Conservation (phyloP, 345 rosid species). For the Excoecaria agallocha region DNA sequence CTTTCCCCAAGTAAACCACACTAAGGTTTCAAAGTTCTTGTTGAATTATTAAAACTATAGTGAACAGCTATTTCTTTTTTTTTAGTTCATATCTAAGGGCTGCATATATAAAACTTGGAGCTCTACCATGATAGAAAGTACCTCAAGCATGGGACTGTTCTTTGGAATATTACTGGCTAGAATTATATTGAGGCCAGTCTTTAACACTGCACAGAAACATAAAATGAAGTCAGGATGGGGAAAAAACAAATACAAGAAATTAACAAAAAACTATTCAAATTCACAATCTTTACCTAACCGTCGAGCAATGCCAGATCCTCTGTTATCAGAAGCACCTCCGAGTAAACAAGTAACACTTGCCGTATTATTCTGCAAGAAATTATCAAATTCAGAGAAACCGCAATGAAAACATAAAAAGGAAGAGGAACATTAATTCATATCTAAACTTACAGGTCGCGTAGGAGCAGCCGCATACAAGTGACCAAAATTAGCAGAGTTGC, state of each 20-base stretch:
- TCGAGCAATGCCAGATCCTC: constrained; percentile 86
- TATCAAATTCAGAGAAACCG: neutral
- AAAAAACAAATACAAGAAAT: neutral
- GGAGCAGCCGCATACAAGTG: constrained; percentile 78
- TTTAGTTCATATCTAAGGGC: neutral
- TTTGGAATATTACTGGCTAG: constrained; percentile 85
- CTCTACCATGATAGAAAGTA: constrained; percentile 11
- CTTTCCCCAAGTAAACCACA: neutral
- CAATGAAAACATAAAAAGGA: neutral
- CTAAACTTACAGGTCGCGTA: constrained; percentile 58
- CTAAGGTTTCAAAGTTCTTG: neutral
- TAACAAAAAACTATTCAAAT: neutral
- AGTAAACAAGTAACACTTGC: constrained; percentile 73
- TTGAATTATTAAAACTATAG: neutral
- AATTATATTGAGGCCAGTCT: constrained; percentile 74
- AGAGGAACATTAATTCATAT: neutral
- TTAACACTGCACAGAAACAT: constrained; percentile 51
- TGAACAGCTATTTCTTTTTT: neutral
- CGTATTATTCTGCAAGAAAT: constrained; percentile 45
- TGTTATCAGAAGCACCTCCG: constrained; percentile 82
- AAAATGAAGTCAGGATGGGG: neutral
- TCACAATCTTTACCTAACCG: constrained; percentile 54
- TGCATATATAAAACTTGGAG: neutral
- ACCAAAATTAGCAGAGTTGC: constrained; percentile 69
- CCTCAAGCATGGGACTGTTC: constrained; percentile 84